Evolutionary conservation across 371 early-diverging fungal genomes (phyloP).

Genomic region (Haplosporangium sp.): DNA sequence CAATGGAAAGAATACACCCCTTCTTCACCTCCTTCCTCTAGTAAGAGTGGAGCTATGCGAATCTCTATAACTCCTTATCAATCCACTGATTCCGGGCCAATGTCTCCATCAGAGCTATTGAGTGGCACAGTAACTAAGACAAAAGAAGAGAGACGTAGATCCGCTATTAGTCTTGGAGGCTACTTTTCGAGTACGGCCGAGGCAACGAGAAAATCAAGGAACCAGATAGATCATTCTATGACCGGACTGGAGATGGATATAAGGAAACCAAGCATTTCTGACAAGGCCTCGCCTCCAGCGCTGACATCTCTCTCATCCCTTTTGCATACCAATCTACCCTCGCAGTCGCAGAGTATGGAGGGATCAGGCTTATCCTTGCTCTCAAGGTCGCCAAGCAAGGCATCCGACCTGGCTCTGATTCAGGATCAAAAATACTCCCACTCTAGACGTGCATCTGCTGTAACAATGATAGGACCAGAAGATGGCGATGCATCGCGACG

Average conservation of each 20-base stretch:
- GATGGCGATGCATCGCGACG: constrained; percentile 11
- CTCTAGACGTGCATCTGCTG: neutral
- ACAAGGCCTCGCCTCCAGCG: constrained; percentile 23
- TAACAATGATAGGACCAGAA: constrained; percentile 9
- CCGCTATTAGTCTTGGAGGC: constrained; percentile 48
- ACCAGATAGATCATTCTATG: constrained; percentile 23
- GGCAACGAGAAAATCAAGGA: constrained; percentile 17
- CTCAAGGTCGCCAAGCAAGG: constrained; percentile 28
- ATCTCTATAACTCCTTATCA: constrained; percentile 1
- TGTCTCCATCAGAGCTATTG: constrained; percentile 17
- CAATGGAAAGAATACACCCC: constrained; percentile 5
- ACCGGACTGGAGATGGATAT: constrained; percentile 26
- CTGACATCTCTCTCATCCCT: constrained; percentile 19
- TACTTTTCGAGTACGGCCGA: constrained; percentile 33
- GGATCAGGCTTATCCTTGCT: constrained; percentile 8
- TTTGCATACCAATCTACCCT: constrained; percentile 20
- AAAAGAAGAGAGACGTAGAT: constrained; percentile 50
- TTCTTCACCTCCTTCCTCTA: constrained; percentile 4
- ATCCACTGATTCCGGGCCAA: constrained; percentile 16
- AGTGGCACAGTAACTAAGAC: constrained; percentile 5
- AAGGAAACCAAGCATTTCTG: constrained; percentile 37
- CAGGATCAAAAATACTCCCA: constrained; percentile 3
- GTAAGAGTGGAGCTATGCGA: neutral
- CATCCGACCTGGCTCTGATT: neutral
- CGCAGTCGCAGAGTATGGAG: constrained; percentile 7